Evolutionary conservation across 2,329 filamentous ascomycete species (phyloP).

Genomic region (Pseudogymnoascus pannorum): DNA sequence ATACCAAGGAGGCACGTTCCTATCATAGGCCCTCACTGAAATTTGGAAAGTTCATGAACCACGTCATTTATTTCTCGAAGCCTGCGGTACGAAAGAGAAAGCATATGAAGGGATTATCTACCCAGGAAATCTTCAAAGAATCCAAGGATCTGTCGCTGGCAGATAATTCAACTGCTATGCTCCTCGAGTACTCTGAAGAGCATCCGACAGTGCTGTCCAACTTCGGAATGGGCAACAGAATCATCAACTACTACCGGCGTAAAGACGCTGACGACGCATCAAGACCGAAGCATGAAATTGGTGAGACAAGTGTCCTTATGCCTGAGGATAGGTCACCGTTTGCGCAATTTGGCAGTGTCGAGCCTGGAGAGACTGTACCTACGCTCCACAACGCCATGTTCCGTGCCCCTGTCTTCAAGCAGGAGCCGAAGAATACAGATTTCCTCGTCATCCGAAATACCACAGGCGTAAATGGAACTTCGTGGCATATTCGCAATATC

Average conservation of each 20-base stretch:
- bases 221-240: conserved; percentile 91
- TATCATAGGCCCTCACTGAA: conserved; percentile 78
- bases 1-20: conserved; percentile 63
- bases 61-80: conserved; percentile 65
- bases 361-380: conserved; percentile 81
- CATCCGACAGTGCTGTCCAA: conserved; percentile 87
- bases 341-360: conserved; percentile 87
- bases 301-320: conserved; percentile 79
- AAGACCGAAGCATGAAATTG: conserved; percentile 57
- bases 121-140: conserved; percentile 68
- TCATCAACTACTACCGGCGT: conserved; percentile 94
- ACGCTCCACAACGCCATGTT: conserved; percentile 95
- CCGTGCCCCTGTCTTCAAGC: conserved; percentile 85
- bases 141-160: conserved; percentile 78
- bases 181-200: conserved; percentile 95
- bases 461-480: conserved; percentile 69
- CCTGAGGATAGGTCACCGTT: conserved; percentile 96
- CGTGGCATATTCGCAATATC: conserved; percentile 79
- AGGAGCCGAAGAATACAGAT: conserved; percentile 68
- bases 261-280: conserved; percentile 56
- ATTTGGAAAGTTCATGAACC: conserved; percentile 60
- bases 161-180: conserved; percentile 79
- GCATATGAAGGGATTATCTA: conserved; percentile 69
- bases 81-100: conserved; percentile 72
- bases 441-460: conserved; percentile 80